phyloP scores from a whole-genome alignment of 2,329 filamentous ascomycete species.

The Colletotrichum cereale region DNA sequence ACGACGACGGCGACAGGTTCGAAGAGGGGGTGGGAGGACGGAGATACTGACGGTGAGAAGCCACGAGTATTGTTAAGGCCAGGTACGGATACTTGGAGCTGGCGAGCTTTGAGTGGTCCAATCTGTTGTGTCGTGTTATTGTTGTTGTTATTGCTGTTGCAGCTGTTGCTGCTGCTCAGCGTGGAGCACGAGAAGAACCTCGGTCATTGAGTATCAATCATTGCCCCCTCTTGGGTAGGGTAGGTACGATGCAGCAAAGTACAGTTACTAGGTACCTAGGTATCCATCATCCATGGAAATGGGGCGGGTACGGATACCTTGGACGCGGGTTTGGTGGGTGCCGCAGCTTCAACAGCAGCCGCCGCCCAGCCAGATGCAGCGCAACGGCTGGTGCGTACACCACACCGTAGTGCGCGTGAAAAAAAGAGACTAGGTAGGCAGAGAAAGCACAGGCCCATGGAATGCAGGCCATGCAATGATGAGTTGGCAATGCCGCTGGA shows the following conservation, averaged over 20 bases:
- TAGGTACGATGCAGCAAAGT: background rate
- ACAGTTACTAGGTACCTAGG: background rate
- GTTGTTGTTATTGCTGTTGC: background rate
- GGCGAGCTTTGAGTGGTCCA: background rate
- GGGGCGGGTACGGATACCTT: conserved; percentile 7
- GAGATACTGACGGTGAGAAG: background rate
- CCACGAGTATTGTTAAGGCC: conserved; percentile 1
- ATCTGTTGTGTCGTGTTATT: background rate
- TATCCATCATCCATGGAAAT: background rate
- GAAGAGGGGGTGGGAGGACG: conserved; percentile 9
- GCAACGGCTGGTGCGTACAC: conserved; percentile 24
- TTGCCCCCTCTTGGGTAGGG: background rate
- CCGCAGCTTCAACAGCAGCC: background rate
- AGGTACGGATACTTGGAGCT: background rate
- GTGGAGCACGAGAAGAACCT: conserved; percentile 5
- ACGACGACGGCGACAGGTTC: conserved; percentile 17
- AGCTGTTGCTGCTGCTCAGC: background rate
- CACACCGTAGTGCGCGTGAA: conserved; percentile 41
- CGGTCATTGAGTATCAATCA: background rate
- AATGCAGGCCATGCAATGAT: conserved; percentile 82
- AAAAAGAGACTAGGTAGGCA: conserved; percentile 48
- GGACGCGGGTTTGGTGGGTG: background rate
- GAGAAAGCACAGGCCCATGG: conserved; percentile 52
- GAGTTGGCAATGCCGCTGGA: conserved; percentile 75
- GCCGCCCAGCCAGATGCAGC: conserved; percentile 28